Evolutionary conservation across 352 stramenopile genomes (phyloP).

Genomic region (Phytophthora pistaciae): DNA sequence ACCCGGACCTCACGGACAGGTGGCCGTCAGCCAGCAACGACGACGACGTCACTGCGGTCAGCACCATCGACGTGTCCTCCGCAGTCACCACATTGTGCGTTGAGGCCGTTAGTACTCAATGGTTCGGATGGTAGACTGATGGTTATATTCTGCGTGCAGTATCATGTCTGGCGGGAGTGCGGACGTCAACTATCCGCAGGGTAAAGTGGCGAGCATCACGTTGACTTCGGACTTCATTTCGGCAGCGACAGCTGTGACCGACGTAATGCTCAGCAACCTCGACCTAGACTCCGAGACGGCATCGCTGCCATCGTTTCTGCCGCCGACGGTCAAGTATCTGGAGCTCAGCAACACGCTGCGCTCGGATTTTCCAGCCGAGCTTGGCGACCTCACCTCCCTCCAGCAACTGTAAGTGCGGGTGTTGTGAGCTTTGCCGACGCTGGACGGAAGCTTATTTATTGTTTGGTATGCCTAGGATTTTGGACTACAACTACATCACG

Average conservation of each 20-base stretch:
- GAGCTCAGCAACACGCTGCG: slow-evolving; percentile 39
- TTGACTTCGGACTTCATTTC: slow-evolving; percentile 33
- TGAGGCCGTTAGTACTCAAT: background rate
- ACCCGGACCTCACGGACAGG: slow-evolving; percentile 26
- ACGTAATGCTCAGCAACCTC: slow-evolving; percentile 41
- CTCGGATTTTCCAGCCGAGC: slow-evolving; percentile 26
- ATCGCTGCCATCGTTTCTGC: slow-evolving; percentile 24
- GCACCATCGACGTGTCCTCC: slow-evolving; percentile 32
- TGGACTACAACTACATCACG: slow-evolving; percentile 46
- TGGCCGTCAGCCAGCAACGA: slow-evolving; percentile 42
- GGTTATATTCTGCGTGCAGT: slow-evolving; percentile 16
- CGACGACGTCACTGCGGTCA: slow-evolving; percentile 31
- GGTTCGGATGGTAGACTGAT: background rate
- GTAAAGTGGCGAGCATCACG: slow-evolving; percentile 42
- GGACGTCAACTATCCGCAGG: slow-evolving; percentile 35
- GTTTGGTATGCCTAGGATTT: slow-evolving; percentile 18
- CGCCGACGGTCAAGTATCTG: slow-evolving; percentile 27
- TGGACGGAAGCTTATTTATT: background rate
- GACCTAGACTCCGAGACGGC: slow-evolving; percentile 17
- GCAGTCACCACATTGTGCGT: slow-evolving; percentile 37
- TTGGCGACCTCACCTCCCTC: slow-evolving; percentile 25
- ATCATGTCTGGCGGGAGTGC: slow-evolving; percentile 33
- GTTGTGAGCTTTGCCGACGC: background rate
- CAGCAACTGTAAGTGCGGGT: slow-evolving; percentile 25
- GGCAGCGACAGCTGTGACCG: slow-evolving; percentile 22